phyloP scores from a whole-genome alignment of 2,329 filamentous ascomycete genomes.

The Aureobasidium sp. region DNA sequence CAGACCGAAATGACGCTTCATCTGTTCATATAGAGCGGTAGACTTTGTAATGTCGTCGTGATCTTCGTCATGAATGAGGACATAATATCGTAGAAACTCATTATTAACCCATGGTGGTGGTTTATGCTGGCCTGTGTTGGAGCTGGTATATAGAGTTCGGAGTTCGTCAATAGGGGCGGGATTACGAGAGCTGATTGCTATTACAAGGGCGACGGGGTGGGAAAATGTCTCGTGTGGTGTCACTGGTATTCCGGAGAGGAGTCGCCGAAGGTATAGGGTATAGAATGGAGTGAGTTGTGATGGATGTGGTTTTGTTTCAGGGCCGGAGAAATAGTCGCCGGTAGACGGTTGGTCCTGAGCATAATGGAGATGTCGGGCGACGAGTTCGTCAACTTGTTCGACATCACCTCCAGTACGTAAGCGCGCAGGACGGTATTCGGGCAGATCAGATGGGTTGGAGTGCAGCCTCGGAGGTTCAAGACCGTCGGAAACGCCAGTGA shows the following conservation, averaged over 20 bases:
- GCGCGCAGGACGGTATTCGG: conserved; percentile 31
- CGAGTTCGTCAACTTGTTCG: conserved; percentile 66
- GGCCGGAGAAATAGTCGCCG: conserved; percentile 37
- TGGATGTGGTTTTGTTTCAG: conserved; percentile 21
- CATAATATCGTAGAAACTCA: conserved; percentile 91
- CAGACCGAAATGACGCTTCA: conserved; percentile 96
- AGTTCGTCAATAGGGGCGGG: conserved; percentile 77
- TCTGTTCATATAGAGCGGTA: conserved; percentile 87
- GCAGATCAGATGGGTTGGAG: conserved; percentile 21
- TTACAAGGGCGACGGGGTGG: conserved; percentile 88
- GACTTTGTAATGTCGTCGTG: conserved; percentile 86
- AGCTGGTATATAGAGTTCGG: conserved; percentile 72
- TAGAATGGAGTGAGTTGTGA: conserved; percentile 51
- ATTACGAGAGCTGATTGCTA: conserved; percentile 88
- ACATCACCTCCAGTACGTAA: conserved; percentile 45
- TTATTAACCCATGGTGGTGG: conserved; percentile 81
- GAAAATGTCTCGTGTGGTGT: conserved; percentile 86
- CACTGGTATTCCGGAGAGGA: conserved; percentile 71
- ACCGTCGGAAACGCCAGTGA: conserved; percentile 60
- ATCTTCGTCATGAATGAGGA: conserved; percentile 94
- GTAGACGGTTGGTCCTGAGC: conserved; percentile 49
- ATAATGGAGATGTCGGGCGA: conserved; percentile 69
- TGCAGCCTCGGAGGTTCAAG: conserved; percentile 31
- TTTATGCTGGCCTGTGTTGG: conserved; percentile 64
- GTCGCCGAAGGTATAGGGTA: conserved; percentile 69